A percentile compares a stretch with the other conserved stretches of the same genome.
Evolutionary conservation across 2,329 filamentous ascomycete species (phyloP).

Genomic region (Verticillium nubilum): DNA sequence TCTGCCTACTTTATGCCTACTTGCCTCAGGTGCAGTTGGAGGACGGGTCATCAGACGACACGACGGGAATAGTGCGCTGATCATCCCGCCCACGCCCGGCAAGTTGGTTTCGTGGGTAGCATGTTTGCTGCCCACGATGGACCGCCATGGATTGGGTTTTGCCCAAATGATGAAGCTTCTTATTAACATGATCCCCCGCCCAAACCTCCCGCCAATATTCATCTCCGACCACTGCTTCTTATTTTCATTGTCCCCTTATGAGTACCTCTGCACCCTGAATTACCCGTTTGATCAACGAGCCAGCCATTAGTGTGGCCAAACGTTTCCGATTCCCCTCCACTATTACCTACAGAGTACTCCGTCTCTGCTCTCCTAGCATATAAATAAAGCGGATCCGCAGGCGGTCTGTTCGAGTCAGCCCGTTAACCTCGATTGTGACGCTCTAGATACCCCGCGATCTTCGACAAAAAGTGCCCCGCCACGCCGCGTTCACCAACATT

Average conservation of each 20-base stretch:
- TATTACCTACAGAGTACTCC: neutral
- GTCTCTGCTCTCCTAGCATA: neutral
- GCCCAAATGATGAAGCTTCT: neutral
- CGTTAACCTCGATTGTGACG: neutral
- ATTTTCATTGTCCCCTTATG: neutral
- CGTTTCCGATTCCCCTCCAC: neutral
- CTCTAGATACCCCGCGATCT: conserved; percentile 13
- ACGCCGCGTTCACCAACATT: conserved; percentile 2
- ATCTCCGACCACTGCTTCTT: neutral
- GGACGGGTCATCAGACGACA: neutral
- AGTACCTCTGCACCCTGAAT: neutral
- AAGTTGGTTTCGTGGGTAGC: neutral
- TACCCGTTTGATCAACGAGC: neutral
- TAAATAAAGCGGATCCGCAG: conserved; percentile 2
- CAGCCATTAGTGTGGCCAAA: neutral
- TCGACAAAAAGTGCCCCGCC: conserved; percentile 10
- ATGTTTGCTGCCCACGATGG: neutral
- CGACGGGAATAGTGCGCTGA: neutral
- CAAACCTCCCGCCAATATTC: neutral
- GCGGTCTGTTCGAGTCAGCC: neutral
- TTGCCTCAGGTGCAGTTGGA: neutral
- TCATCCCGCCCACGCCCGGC: neutral
- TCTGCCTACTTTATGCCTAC: neutral
- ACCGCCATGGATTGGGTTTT: neutral
- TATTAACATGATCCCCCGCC: neutral